Percentiles rank a stretch among this genome's conserved stretches.
phyloP scores from a whole-genome alignment of 2,329 filamentous ascomycete species.

The Pestalotiopsis sp. region DNA sequence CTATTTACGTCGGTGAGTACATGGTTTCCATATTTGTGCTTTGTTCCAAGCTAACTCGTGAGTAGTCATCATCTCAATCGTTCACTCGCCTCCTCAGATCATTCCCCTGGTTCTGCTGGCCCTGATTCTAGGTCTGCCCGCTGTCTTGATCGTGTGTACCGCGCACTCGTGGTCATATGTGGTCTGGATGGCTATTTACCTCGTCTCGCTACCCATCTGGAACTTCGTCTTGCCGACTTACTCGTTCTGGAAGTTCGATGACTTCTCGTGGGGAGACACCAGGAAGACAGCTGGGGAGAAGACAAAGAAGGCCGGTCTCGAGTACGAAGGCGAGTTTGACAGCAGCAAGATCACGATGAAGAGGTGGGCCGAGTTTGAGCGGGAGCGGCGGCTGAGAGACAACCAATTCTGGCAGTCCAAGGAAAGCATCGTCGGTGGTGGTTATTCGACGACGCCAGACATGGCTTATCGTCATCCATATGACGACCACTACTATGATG shows the following conservation, averaged over 20 bases:
- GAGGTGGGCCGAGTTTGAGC: constrained; percentile 95
- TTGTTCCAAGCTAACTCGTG: constrained; percentile 22
- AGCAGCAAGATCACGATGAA: constrained; percentile 99
- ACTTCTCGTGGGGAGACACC: constrained; percentile 99
- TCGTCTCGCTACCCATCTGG: constrained; percentile 91
- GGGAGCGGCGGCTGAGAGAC: constrained; percentile 53
- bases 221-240: constrained; percentile 95
- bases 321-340: constrained; percentile 95
- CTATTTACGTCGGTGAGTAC: constrained; percentile 86
- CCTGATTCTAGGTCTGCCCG: constrained; percentile 91
- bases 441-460: constrained; percentile 44
- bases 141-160: constrained; percentile 87
- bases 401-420: constrained; percentile 53
- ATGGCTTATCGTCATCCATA: constrained; percentile 42
- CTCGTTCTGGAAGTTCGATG: constrained; percentile 99
- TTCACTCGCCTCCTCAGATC: constrained; percentile 74
- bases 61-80: constrained; percentile 82
- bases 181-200: constrained; percentile 95
- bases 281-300: constrained; percentile 92
- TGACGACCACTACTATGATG: constrained; percentile 59
- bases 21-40: neutral
- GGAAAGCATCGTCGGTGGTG: constrained; percentile 54
- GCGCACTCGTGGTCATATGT: constrained; percentile 93
- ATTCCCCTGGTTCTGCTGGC: constrained; percentile 89
- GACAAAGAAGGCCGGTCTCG: constrained; percentile 82